Evolutionary conservation across 139 green algal species (phyloP).

Genomic region (Asterochloris sp.): DNA sequence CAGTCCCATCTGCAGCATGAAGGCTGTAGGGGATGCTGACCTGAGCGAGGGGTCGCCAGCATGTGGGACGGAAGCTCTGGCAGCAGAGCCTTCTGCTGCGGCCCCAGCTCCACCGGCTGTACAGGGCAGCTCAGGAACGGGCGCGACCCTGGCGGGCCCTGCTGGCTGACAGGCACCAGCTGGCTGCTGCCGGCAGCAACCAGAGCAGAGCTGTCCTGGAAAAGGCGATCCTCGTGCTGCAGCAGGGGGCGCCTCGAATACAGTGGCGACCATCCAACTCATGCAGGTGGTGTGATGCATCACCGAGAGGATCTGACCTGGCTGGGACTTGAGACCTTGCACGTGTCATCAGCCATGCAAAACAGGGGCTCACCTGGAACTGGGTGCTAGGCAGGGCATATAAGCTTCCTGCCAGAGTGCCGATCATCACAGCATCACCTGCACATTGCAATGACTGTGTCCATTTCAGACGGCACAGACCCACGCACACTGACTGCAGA

Average conservation of each 20-base stretch:
- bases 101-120: neutral
- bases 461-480: neutral
- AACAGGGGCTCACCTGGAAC: neutral
- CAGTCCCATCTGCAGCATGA: too few species aligned
- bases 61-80: neutral
- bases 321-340: neutral
- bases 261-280: too few species aligned
- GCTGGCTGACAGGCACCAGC: neutral
- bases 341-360: neutral
- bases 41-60: neutral
- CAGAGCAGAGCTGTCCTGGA: too few species aligned
- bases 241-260: neutral
- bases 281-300: neutral
- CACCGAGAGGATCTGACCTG: neutral
- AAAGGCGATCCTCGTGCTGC: neutral
- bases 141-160: neutral
- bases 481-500: neutral
- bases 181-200: neutral
- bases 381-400: conserved; percentile 47
- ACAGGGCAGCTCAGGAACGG: neutral
- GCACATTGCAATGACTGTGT: neutral
- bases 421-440: conserved; percentile 39
- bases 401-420: conserved; percentile 34
- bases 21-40: too few species aligned
- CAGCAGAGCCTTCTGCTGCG: neutral